Base-by-base conservation (phyloP, 352 stramenopile genomes). In the Phytophthora kernoviae region DNA sequence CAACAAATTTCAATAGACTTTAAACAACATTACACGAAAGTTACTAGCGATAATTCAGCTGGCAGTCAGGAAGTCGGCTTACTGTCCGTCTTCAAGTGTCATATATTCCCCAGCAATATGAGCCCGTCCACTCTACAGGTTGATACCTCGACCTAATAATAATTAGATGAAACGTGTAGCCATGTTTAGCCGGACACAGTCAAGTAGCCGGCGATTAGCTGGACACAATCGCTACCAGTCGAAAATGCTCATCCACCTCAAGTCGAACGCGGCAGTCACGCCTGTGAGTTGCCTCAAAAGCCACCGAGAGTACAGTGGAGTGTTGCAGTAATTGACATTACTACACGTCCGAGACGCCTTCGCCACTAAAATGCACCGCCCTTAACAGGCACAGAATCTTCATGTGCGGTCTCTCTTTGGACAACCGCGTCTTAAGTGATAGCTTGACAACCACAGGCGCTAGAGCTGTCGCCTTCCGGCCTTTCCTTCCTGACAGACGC, bases 281-380 rank as follows among this genome's bases (percentile, higher is more conserved):
- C 32, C 27, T 41, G 44, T 18, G 37, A 37, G 42, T 34, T 33
- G 37, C 45, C 47, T 49, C 39, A 40, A 69, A 50, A 46, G 24
- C 9, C 61, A 20, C 63, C 51, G 69, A 62, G 37, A 60, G 66
- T 68, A 51, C 61, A 68, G 66, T 27, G n/a, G 33, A 15, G 32
- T 55, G 43, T 53, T 64, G 58, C 47, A 66, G 61, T 70, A 74
- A 62, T 68, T 40, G 52, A 30, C 49, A 58, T 69, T 75, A 75
- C 62, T 72, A 14, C 62, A 39, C 33, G 18, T 15, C 65, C 27
- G 34, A 18, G 34, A 14, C 36, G 5, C 40, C 48, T 34, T 58
- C 12, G 34, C 57, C 62, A 69, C 47, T 43, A 69, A 75, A 65
- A 54, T 58, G 39, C 36, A 65, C 67, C 62, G 39, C 52, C 62